A percentile compares a stretch with the other conserved stretches of the same genome.
Conservation (phyloP, 2,329 filamentous ascomycete species). For the Neofusicoccum sp. region DNA sequence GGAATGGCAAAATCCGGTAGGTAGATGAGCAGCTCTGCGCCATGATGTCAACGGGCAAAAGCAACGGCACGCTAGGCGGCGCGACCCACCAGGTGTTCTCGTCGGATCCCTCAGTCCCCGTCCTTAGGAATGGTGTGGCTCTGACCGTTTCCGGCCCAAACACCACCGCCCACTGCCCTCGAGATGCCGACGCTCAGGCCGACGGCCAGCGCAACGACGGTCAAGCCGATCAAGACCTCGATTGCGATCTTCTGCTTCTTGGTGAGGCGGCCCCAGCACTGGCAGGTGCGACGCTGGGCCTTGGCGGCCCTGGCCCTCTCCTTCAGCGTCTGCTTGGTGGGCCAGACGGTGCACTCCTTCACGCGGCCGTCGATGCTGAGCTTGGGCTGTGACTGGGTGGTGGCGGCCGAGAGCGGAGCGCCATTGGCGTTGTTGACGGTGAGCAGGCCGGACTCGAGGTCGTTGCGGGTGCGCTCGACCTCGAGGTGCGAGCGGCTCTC, state of each 20-base stretch:
- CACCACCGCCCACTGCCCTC: constrained; percentile 51
- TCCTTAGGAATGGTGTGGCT: constrained; percentile 34
- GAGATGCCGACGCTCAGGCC: constrained; percentile 54
- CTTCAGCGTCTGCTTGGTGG: constrained; percentile 50
- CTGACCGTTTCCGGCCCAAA: constrained; percentile 45
- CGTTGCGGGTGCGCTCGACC: constrained; percentile 18
- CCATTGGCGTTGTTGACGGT: constrained; percentile 44
- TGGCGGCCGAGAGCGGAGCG: constrained; percentile 39
- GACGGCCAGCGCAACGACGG: constrained; percentile 50
- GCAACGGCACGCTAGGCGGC: neutral
- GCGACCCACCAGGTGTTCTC: neutral
- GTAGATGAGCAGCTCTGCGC: neutral
- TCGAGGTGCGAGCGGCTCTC: constrained; percentile 28
- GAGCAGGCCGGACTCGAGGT: constrained; percentile 36
- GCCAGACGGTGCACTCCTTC: constrained; percentile 57
- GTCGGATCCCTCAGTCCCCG: constrained; percentile 1
- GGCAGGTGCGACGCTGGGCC: constrained; percentile 43
- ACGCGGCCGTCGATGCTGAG: constrained; percentile 45
- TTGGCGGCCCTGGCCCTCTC: constrained; percentile 42
- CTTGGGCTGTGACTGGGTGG: constrained; percentile 43
- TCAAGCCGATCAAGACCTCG: constrained; percentile 49
- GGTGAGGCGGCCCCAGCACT: constrained; percentile 44
- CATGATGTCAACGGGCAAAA: neutral
- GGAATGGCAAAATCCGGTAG: neutral
- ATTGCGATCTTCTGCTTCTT: constrained; percentile 48